A percentile compares a stretch with the other conserved stretches of the same genome.
phyloP scores from a whole-genome alignment of 805 yeast genomes.

The Ogataea glucozyma region DNA sequence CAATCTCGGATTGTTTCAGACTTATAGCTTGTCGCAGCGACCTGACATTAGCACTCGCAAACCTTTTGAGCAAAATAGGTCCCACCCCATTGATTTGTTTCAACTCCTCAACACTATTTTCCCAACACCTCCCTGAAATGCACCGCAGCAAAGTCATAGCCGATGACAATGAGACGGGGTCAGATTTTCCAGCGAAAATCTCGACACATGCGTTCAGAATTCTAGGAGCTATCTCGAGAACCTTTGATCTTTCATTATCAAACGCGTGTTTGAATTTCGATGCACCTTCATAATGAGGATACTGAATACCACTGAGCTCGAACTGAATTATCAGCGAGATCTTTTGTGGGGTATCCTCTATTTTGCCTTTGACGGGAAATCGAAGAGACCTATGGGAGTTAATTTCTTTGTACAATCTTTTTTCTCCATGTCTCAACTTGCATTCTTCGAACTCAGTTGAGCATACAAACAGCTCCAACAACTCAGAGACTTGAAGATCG shows the following conservation, averaged over 20 bases:
- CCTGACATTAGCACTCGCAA: conserved; percentile 38
- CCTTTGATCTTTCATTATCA: conserved; percentile 44
- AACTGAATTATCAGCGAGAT: conserved; percentile 46
- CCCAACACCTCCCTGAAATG: conserved; percentile 51
- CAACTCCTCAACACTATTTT: conserved; percentile 44
- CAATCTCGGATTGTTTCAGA: conserved; percentile 39
- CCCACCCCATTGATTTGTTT: conserved; percentile 52
- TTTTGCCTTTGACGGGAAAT: conserved; percentile 35
- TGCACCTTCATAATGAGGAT: conserved; percentile 45
- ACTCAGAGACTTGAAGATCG: conserved; percentile 18
- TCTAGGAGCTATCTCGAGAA: conserved; percentile 45
- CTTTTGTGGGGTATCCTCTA: conserved; percentile 37
- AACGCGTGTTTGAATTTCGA: conserved; percentile 40
- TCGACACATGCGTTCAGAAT: conserved; percentile 47
- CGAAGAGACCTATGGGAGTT: conserved; percentile 41
- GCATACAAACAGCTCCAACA: conserved; percentile 33
- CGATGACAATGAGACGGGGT: conserved; percentile 42
- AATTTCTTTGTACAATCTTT: conserved; percentile 44
- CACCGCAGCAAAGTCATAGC: conserved; percentile 42
- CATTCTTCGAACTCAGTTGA: conserved; percentile 44
- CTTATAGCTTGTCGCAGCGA: conserved; percentile 34
- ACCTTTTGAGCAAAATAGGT: conserved; percentile 39
- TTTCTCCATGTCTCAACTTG: conserved; percentile 46
- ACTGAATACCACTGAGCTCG: conserved; percentile 52
- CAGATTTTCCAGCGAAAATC: conserved; percentile 41